Evolutionary conservation across 345 rosid species (phyloP).

Genomic region (Erodium maritimum): DNA sequence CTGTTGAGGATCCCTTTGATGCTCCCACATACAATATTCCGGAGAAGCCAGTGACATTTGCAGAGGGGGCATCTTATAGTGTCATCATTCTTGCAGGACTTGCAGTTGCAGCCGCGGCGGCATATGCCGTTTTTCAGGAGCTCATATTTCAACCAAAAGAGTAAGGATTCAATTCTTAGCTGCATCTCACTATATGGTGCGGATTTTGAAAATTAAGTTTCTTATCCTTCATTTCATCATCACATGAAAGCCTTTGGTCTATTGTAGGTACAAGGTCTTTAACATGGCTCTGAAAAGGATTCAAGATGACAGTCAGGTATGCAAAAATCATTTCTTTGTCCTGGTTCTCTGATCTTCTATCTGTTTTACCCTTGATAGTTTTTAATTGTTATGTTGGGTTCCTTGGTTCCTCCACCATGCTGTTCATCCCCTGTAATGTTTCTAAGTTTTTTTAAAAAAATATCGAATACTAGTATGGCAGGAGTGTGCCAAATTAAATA

Average conservation of each 20-base stretch:
- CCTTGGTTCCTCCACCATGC: too few species aligned
- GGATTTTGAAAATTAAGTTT: constrained; percentile 6
- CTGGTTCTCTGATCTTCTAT: too few species aligned
- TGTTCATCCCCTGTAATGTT: too few species aligned
- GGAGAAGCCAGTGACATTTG: constrained; percentile 82
- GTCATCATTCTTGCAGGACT: constrained; percentile 82
- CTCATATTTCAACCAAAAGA: constrained; percentile 93
- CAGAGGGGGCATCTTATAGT: constrained; percentile 91
- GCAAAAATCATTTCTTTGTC: constrained; percentile 6
- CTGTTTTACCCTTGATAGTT: not conserved
- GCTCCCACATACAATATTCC: constrained; percentile 91
- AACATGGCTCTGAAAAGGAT: constrained; percentile 79
- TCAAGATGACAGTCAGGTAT: constrained; percentile 88
- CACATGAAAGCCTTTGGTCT: constrained; percentile 8
- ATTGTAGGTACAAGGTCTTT: constrained; percentile 67
- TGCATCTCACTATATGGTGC: constrained; percentile 2
- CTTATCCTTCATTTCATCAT: constrained; percentile 1
- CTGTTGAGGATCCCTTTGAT: constrained; percentile 93
- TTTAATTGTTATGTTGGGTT: not conserved
- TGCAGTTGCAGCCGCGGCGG: constrained; percentile 87
- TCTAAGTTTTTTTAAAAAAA: too few species aligned
- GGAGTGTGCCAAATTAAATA: too few species aligned
- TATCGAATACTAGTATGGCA: too few species aligned
- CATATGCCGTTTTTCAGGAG: constrained; percentile 78
- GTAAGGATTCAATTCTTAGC: constrained; percentile 26